Base-by-base conservation (phyloP, 371 early-diverging fungal species). In the Rhizopus microsporus region DNA sequence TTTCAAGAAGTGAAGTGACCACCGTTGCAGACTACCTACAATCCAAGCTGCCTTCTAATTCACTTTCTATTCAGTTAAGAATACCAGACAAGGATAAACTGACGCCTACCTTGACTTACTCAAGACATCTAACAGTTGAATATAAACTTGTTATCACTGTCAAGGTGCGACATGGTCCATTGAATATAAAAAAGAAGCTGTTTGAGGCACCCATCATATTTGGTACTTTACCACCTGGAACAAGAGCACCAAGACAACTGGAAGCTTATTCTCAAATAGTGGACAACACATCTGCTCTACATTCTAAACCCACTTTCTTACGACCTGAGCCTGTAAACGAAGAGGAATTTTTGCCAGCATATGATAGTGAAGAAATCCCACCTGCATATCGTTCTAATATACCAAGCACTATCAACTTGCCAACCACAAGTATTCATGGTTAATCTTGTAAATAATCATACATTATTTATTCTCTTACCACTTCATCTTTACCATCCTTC, bases 221-320 rank as follows among this genome's bases (percentile, higher is more conserved):
- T 53, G 66, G 66, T 16, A 65, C 66, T 29, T 50, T 65, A 13
- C 66, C 66, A 13, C 54, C 57, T 13, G 66, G 66, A 29, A 65
- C 57, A n/a, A 61, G 38, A 23, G 66, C 57, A 7, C 66, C 66
- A 7, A 48, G 66, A 7, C 66, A 60, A 51, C 44, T 65, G 34
- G 61, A 65, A 42, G 16, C 50, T 17, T 65, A 65, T 30, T 57
- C 61, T 5, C 17, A 34, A 13, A 42, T 60, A 13, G 57, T 57
- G 5, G 66, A 65, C 5, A 60, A 60, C 16, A 15, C 39, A 7
- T 44, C 60, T 8, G 4, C 34, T 2, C 4, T 57, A 8, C n/a
- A 60, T 33, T 39, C 29, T 6, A 61, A 54, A 35, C 66, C 66
- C 2, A 52, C 42, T 30, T 65, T 65, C 33, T 29, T 65, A 15